Evolutionary conservation across 352 stramenopile genomes (phyloP), one percentile per base, ranked within the genome.

Genomic region (Phytophthora cactorum): DNA sequence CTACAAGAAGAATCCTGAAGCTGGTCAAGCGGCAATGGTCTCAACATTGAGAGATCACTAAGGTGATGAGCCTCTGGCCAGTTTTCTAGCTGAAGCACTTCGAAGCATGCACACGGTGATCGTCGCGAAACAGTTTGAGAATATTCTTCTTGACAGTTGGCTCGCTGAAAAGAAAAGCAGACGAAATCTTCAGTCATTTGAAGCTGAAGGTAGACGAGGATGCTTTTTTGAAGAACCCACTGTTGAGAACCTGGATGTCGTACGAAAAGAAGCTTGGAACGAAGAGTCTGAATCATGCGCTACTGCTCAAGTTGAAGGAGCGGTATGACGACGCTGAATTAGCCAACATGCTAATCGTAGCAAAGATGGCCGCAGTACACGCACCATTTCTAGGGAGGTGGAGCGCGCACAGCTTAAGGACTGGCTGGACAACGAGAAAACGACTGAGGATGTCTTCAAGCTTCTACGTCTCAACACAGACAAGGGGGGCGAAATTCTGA

Each of bases 1-100:
- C 27, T 52, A 52, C 27, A 47, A 47, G 41, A 52, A 52, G 45
- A 52, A 52, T 3, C 17, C 6, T 2, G 25, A 52, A 52, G 25
- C 10, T 32, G 45, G 22, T 4, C 9, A 52, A 17, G 45, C 27
- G 9, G 45, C 45, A 4, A 52, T 36, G 27, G 12, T 52, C 25
- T 34, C 27, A n/a, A 36, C 27, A 52, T 52, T 52, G 25, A 32
- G 4, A 32, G 10, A 28, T 3, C 45, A 52, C 27, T 52, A 36
- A 8, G 45, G 22, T 1, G 45, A 52, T 36, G 2, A 3, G 27
- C 4, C 27, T 52, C 27, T 52, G 45, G 27, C 53, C 1, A 60
- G 22, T 15, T 17, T 52, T 36, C 15, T 51, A 31, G n/a, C 27
- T 22, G 39, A 49, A 25, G 52, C 38, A 3, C 27, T 15, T 15